Evolutionary conservation across 352 stramenopile species (phyloP).

Genomic region (Phytopythium mirpurense): DNA sequence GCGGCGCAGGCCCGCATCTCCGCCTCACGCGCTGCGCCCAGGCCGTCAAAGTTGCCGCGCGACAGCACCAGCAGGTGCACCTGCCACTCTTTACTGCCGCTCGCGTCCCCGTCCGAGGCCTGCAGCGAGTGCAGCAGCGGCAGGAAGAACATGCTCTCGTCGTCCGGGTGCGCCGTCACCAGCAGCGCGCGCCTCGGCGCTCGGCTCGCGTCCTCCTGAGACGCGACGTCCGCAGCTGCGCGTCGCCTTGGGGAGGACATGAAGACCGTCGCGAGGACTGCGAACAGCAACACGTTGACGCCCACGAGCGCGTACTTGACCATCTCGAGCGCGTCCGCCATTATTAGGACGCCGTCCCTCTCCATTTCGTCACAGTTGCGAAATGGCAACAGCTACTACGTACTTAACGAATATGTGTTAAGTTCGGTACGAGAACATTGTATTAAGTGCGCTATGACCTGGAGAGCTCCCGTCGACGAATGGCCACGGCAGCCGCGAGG

Average conservation of each 20-base stretch:
- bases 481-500: slow-evolving; percentile 31
- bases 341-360: not conserved
- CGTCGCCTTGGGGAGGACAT: slow-evolving; percentile 7
- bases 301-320: slow-evolving; percentile 57
- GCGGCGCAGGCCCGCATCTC: slow-evolving; percentile 67
- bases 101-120: slow-evolving; percentile 7
- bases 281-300: slow-evolving; percentile 56
- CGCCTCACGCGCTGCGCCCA: slow-evolving; percentile 75
- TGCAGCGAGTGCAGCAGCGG: slow-evolving; percentile 78
- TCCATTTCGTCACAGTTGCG: too few species aligned
- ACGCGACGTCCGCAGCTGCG: not conserved
- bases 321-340: slow-evolving; percentile 41
- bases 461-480: slow-evolving; percentile 37
- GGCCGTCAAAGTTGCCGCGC: slow-evolving; percentile 88
- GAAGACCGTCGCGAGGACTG: slow-evolving; percentile 33
- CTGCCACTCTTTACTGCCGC: slow-evolving; percentile 30
- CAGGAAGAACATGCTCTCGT: slow-evolving; percentile 98
- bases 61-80: slow-evolving; percentile 90
- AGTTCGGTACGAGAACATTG: too few species aligned
- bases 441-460: not conserved
- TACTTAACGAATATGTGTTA: too few species aligned
- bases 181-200: slow-evolving; percentile 58
- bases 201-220: slow-evolving; percentile 1
- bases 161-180: slow-evolving; percentile 94
- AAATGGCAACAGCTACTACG: too few species aligned